These are phyloP conservation scores for Phytophthora boehmeriae DNA, from an alignment of 352 stramenopile species.

Conservation along the genomic window DNA sequence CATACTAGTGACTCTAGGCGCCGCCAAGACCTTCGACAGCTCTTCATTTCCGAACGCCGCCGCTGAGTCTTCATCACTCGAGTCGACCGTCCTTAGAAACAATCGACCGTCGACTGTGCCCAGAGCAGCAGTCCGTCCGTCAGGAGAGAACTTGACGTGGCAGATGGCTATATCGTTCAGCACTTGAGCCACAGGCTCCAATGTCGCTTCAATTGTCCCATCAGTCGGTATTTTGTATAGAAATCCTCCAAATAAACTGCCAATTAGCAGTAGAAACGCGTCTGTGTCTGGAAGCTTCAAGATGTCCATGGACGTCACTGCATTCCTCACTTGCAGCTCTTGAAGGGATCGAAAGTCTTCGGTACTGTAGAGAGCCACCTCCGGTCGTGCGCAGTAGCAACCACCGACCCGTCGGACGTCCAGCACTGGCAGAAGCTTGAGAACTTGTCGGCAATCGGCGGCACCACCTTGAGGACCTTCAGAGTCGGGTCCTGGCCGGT, in stretches of 20 bases:
- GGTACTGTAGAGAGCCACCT: slow-evolving; percentile 43
- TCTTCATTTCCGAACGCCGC: slow-evolving; percentile 30
- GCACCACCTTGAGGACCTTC: slow-evolving; percentile 42
- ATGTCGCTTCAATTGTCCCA: background rate
- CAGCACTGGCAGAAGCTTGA: slow-evolving; percentile 65
- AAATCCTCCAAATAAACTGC: slow-evolving; percentile 40
- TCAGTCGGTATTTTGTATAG: slow-evolving; percentile 36
- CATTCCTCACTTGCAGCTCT: slow-evolving; percentile 35
- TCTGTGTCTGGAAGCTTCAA: background rate
- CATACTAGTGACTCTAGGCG: slow-evolving; percentile 61
- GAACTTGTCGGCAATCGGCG: slow-evolving; percentile 9
- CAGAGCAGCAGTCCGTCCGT: slow-evolving; percentile 37
- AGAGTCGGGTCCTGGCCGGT: slow-evolving; percentile 17
- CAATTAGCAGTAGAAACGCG: slow-evolving; percentile 32
- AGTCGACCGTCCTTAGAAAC: slow-evolving; percentile 38
- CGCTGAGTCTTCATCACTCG: slow-evolving; percentile 1
- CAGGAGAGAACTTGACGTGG: slow-evolving; percentile 43
- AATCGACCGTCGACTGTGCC: slow-evolving; percentile 62
- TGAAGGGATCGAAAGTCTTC: slow-evolving; percentile 18
- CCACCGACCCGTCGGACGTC: slow-evolving; percentile 31
- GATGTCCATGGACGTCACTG: slow-evolving; percentile 45
- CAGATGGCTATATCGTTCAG: slow-evolving; percentile 43
- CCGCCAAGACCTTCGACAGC: slow-evolving; percentile 43
- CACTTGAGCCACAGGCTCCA: slow-evolving; percentile 17
- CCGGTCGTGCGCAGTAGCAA: slow-evolving; percentile 41